Conservation (phyloP, 768 basidiomycete species). For the Podaxis rugospora region DNA sequence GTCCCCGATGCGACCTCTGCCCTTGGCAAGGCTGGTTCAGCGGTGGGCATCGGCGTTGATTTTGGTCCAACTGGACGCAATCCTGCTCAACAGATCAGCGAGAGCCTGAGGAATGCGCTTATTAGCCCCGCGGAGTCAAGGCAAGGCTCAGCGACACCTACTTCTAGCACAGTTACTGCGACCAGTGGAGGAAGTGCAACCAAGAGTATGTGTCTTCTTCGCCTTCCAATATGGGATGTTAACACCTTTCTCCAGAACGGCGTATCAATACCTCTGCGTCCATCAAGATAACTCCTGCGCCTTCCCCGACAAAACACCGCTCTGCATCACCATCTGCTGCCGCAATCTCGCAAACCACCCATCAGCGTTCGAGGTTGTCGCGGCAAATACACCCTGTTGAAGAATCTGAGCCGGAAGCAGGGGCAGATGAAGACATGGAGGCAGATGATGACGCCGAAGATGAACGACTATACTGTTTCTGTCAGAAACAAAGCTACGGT, state of each 20-base stretch:
- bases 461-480: slow-evolving; percentile 47
- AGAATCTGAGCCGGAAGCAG: slow-evolving; percentile 34
- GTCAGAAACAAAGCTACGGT: slow-evolving; percentile 45
- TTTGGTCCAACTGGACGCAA: slow-evolving; percentile 25
- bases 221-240: background rate
- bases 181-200: slow-evolving; percentile 23
- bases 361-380: slow-evolving; percentile 42
- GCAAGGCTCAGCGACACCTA: slow-evolving; percentile 10
- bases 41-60: slow-evolving; percentile 12
- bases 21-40: background rate
- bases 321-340: slow-evolving; percentile 38
- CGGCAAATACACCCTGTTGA: slow-evolving; percentile 37
- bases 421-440: slow-evolving; percentile 34
- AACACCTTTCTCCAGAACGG: slow-evolving; percentile 28
- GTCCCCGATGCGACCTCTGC: slow-evolving; percentile 22
- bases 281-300: slow-evolving; percentile 35
- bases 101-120: slow-evolving; percentile 39
- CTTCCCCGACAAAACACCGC: slow-evolving; percentile 34
- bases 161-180: slow-evolving; percentile 1
- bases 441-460: slow-evolving; percentile 44
- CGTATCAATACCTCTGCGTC: slow-evolving; percentile 34
- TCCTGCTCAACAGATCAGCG: slow-evolving; percentile 36
- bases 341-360: slow-evolving; percentile 26
- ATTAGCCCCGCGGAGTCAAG: slow-evolving; percentile 26
- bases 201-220: slow-evolving; percentile 31